Percentiles rank a stretch among this genome's conserved stretches.
Conservation (phyloP, 2,329 filamentous ascomycete genomes). For the Fusarium nodosum region DNA sequence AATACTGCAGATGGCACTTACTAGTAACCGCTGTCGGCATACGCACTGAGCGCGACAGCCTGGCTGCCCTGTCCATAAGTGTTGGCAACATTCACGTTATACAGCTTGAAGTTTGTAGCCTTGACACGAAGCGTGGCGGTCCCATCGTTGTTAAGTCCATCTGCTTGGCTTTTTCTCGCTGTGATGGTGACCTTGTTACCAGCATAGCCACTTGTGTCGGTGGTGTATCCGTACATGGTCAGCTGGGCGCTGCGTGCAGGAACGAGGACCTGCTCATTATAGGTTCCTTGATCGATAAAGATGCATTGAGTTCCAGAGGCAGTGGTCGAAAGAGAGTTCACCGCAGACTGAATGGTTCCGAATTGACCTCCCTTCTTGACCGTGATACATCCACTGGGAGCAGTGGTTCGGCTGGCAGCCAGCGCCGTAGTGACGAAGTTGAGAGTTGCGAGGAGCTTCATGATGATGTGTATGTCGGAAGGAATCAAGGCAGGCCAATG, state of each 20-base stretch:
- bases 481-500: not conserved
- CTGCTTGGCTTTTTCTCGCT: slow-evolving; percentile 58
- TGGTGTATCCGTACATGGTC: slow-evolving; percentile 70
- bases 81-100: slow-evolving; percentile 70
- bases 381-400: slow-evolving; percentile 64
- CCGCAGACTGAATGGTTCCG: slow-evolving; percentile 65
- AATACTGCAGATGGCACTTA: not conserved
- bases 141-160: slow-evolving; percentile 65
- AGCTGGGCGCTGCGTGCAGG: slow-evolving; percentile 63
- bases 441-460: slow-evolving; percentile 40
- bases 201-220: slow-evolving; percentile 61
- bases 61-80: slow-evolving; percentile 62
- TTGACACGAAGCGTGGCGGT: slow-evolving; percentile 62
- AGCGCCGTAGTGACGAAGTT: slow-evolving; percentile 40
- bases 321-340: slow-evolving; percentile 68
- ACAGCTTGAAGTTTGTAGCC: slow-evolving; percentile 67
- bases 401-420: slow-evolving; percentile 54
- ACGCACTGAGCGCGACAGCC: slow-evolving; percentile 62
- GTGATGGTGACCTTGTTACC: slow-evolving; percentile 70
- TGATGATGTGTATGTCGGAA: slow-evolving; percentile 1
- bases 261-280: slow-evolving; percentile 64
- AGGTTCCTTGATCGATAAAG: slow-evolving; percentile 75
- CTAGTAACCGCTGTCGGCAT: slow-evolving; percentile 62
- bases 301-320: slow-evolving; percentile 67
- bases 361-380: slow-evolving; percentile 60